These are phyloP conservation scores for Murraya koenigii DNA, from an alignment of 345 rosid species.

Conservation along the genomic window DNA sequence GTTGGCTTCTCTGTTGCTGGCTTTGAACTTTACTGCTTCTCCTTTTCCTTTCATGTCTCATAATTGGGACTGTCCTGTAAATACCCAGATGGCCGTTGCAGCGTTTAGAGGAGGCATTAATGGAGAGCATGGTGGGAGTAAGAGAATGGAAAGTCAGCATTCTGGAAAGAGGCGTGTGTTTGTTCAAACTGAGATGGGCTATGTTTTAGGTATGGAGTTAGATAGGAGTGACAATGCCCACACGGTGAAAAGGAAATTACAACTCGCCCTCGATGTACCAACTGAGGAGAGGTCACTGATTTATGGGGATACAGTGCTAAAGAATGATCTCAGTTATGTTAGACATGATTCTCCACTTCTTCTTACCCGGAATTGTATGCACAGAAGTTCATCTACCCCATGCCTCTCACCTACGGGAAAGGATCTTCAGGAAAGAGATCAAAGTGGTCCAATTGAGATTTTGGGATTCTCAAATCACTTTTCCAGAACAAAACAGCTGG, in stretches of 20 bases:
- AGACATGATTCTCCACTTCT: slow-evolving; percentile 64
- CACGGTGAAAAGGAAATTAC: slow-evolving; percentile 59
- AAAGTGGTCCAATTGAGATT: slow-evolving; percentile 57
- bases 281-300: slow-evolving; percentile 56
- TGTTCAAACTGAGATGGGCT: slow-evolving; percentile 68
- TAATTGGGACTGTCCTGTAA: slow-evolving; percentile 43
- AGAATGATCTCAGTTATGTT: slow-evolving; percentile 54
- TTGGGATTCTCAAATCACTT: slow-evolving; percentile 43
- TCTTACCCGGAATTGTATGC: slow-evolving; percentile 49
- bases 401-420: slow-evolving; percentile 59
- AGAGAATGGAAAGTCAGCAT: slow-evolving; percentile 43
- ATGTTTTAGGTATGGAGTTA: slow-evolving; percentile 61
- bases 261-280: slow-evolving; percentile 49
- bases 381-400: slow-evolving; percentile 64
- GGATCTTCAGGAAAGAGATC: slow-evolving; percentile 48
- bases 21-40: neutral
- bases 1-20: slow-evolving; percentile 8
- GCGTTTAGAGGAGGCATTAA: slow-evolving; percentile 42
- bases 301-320: slow-evolving; percentile 54
- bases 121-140: slow-evolving; percentile 39
- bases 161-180: slow-evolving; percentile 58
- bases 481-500: slow-evolving; percentile 33
- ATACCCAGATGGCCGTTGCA: slow-evolving; percentile 55
- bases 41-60: slow-evolving; percentile 36
- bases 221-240: slow-evolving; percentile 59